Evolutionary conservation across 2,329 filamentous ascomycete genomes (phyloP), one percentile per base, ranked within the genome.

Genomic region (Aureobasidium sp.): DNA sequence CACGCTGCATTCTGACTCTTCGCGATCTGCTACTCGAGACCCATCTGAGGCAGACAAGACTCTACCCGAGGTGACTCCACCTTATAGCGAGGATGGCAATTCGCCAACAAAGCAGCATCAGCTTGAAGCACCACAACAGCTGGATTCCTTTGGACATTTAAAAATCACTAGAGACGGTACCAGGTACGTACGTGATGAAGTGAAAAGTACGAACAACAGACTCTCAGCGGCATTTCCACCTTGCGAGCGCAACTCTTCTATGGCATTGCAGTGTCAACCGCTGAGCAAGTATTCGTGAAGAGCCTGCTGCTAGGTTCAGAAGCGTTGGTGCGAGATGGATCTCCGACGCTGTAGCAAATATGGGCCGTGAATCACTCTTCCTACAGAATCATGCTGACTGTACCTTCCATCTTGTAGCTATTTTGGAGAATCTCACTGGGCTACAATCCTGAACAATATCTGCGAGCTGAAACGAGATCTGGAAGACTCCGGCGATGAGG

Each of bases 401-500:
- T 29, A 47, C 26, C 44, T 29, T 44, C 44, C 26, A 47, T 29
- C 8, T 48, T 48, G 8, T n/a, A 84, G 90, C 76, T 95, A 94
- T 71, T 79, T 93, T 65, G 91, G 90, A 62, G 87, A 91, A 66
- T 87, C 89, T 61, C 89, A 94, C 73, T 95, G 91, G 90, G 87
- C 89, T 68, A 85, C 87, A 43, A 84, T 95, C 59, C 77, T 95
- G 61, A 81, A 85, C 67, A 89, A 92, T 74, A 73, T 74, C 34
- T 69, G 67, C 29, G 71, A 73, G 7, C 52, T 73, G 47, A 73
- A 72, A 61, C 65, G 69, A 15, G 70, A 73, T 27, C 65, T 74
- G 5, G 69, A 65, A 2, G 68, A 71, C 17, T 69, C 69, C 9
- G 65, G 67, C 27, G 67, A 68, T 2, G 67, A 67, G 13, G 63